Percentiles rank a stretch among this genome's conserved stretches.
These are phyloP conservation scores for Stentor coeruleus DNA, from an alignment of 73 alveolate species.

Conservation along the genomic window DNA sequence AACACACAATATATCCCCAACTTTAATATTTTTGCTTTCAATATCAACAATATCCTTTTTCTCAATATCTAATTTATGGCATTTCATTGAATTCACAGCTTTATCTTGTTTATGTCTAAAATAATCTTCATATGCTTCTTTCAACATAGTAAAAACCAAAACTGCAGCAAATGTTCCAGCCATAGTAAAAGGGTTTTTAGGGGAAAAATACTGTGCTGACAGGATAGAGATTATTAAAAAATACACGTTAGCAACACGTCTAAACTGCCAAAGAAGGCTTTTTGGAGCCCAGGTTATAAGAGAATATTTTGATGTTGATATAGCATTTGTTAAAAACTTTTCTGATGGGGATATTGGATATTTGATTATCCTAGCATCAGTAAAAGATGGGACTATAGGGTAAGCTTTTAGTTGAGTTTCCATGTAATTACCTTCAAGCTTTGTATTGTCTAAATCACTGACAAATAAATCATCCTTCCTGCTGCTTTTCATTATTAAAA, in stretches of 20 bases:
- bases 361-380: too few species aligned
- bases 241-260: constrained; percentile 52
- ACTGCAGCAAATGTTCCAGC: constrained; percentile 60
- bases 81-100: constrained; percentile 45
- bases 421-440: too few species aligned
- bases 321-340: too few species aligned
- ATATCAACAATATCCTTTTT: neutral
- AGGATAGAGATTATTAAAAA: constrained; percentile 59
- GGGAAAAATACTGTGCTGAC: constrained; percentile 46
- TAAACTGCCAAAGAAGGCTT: constrained; percentile 52
- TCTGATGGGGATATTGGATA: too few species aligned
- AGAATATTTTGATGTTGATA: constrained; percentile 43
- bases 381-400: too few species aligned
- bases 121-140: constrained; percentile 62
- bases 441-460: too few species aligned
- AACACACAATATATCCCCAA: constrained; percentile 61
- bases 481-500: too few species aligned
- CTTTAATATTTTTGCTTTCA: constrained; percentile 48
- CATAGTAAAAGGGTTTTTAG: constrained; percentile 50
- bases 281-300: constrained; percentile 48
- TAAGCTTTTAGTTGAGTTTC: too few species aligned
- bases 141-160: constrained; percentile 48
- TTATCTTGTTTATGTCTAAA: constrained; percentile 58
- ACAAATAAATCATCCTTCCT: too few species aligned
- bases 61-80: constrained; percentile 28